phyloP scores from a whole-genome alignment of 1,284 basidiomycete genomes.

The Trametes versicolor region DNA sequence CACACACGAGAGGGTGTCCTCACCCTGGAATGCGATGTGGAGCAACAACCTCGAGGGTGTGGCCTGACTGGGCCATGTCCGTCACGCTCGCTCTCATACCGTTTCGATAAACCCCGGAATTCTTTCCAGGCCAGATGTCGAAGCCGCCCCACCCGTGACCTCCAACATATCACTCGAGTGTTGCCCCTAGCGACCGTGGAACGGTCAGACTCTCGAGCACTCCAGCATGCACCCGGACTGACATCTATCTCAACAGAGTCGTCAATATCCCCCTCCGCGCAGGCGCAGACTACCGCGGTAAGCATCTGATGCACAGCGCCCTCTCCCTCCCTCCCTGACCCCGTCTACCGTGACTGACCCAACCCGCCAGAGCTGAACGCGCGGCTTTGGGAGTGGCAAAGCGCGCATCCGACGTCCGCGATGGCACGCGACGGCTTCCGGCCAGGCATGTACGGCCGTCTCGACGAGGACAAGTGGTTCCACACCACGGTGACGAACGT shows the following conservation, averaged over 20 bases:
- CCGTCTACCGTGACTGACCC: background rate
- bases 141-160: constrained; percentile 49
- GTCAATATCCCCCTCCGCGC: constrained; percentile 15
- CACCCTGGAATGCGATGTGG: constrained; percentile 49
- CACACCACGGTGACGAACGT: constrained; percentile 79
- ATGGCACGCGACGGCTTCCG: constrained; percentile 58
- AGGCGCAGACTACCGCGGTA: constrained; percentile 16
- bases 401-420: constrained; percentile 64
- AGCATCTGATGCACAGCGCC: background rate
- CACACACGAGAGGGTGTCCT: constrained; percentile 28
- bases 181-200: constrained; percentile 51
- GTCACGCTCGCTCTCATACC: constrained; percentile 48
- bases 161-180: constrained; percentile 61
- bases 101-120: constrained; percentile 54
- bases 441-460: constrained; percentile 67
- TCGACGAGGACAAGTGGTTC: constrained; percentile 64
- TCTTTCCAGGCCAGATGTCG: constrained; percentile 60
- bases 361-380: constrained; percentile 34
- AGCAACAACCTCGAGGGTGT: constrained; percentile 46
- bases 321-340: constrained; percentile 40
- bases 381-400: constrained; percentile 60
- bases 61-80: constrained; percentile 44
- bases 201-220: constrained; percentile 41
- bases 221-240: constrained; percentile 9
- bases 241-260: constrained; percentile 48